phyloP scores from a whole-genome alignment of 441 rosid genomes.

The Arabidopsis hybrid region DNA sequence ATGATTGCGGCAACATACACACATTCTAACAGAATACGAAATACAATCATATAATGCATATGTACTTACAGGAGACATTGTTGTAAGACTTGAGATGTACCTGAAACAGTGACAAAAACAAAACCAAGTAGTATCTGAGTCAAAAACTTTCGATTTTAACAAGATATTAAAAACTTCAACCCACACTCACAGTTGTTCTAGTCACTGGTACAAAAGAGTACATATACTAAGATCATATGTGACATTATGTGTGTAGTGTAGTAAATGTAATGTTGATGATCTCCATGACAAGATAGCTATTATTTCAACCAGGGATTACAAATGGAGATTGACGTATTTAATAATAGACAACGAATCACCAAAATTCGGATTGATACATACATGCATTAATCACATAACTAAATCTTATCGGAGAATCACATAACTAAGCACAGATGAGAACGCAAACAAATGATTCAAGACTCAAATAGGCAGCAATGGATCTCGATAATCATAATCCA shows the following conservation, averaged over 20 bases:
- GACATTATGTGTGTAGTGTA: background rate
- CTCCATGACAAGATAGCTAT: conserved; percentile 3
- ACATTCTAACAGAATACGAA: background rate
- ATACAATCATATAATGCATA: background rate
- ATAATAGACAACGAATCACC: conserved; percentile 14
- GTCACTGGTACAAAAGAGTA: background rate
- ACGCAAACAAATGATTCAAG: background rate
- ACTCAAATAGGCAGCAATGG: background rate
- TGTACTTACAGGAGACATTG: conserved; percentile 47
- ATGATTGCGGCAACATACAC: background rate
- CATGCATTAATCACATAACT: background rate
- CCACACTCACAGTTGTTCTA: background rate
- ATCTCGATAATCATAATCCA: conserved; percentile 5
- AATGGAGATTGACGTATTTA: background rate
- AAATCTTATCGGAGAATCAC: conserved; percentile 8
- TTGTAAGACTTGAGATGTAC: conserved; percentile 21
- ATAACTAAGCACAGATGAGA: background rate
- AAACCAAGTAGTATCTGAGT: background rate
- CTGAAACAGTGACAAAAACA: conserved; percentile 30
- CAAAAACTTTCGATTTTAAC: background rate
- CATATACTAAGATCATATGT: conserved; percentile 11
- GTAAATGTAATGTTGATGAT: background rate
- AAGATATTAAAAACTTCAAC: background rate
- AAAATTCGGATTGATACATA: background rate
- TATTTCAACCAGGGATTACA: background rate